These are phyloP conservation scores for Spathaspora passalidarum DNA, from an alignment of 805 yeast species.

Conservation along the genomic window DNA sequence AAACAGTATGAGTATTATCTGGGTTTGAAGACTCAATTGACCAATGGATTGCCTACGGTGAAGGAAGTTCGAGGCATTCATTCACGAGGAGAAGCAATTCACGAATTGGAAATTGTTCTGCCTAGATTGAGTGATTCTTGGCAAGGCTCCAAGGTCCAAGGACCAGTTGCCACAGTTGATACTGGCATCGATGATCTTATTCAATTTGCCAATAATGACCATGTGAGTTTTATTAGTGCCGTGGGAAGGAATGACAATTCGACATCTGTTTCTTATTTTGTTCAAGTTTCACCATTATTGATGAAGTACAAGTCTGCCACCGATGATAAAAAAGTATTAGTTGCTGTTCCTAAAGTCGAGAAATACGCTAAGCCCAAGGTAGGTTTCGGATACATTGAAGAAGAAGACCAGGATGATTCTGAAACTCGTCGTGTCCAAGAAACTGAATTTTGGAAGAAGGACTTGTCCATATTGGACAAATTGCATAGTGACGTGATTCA, in stretches of 20 bases:
- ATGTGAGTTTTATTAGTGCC: conserved; percentile 15
- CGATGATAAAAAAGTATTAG: neutral
- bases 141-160: conserved; percentile 16
- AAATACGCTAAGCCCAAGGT: conserved; percentile 17
- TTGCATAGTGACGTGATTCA: conserved; percentile 16
- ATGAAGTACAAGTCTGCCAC: conserved; percentile 15
- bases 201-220: conserved; percentile 11
- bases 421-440: neutral
- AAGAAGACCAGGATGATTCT: conserved; percentile 10
- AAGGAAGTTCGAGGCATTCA: conserved; percentile 14
- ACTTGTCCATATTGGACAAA: conserved; percentile 9
- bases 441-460: conserved; percentile 11
- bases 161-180: conserved; percentile 15
- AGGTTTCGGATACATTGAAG: conserved; percentile 30
- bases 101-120: conserved; percentile 10
- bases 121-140: too few species aligned
- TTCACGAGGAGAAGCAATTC: conserved; percentile 3
- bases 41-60: conserved; percentile 6
- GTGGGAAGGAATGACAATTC: conserved; percentile 2
- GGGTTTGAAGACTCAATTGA: conserved; percentile 12
- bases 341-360: neutral
- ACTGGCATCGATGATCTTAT: conserved; percentile 7
- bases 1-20: conserved; percentile 17
- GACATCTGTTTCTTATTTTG: conserved; percentile 11
- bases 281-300: conserved; percentile 27